Percentiles rank a stretch among this genome's conserved stretches.
Evolutionary conservation across 1,284 basidiomycete genomes (phyloP).

Genomic region (Cronartium quercuum): DNA sequence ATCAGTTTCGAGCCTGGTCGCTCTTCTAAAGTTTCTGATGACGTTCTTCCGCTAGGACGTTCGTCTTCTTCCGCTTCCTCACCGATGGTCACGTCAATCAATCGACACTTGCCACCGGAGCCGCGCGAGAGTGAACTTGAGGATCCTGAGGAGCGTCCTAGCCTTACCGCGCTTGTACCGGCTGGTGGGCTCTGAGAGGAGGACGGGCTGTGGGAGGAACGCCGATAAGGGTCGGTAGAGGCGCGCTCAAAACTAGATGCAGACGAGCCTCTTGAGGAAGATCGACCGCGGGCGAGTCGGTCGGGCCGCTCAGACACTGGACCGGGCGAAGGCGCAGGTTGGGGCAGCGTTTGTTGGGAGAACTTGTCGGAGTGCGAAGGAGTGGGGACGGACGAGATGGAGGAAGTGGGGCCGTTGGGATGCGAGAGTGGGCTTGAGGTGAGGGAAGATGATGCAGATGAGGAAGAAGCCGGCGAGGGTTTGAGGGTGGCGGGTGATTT

Average conservation of each 20-base stretch:
- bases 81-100: slow-evolving; percentile 18
- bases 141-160: not conserved
- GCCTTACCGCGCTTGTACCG: not conserved
- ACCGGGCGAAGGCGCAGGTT: not conserved
- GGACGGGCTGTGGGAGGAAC: slow-evolving; percentile 25
- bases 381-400: not conserved
- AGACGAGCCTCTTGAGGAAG: slow-evolving; percentile 36
- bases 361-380: not conserved
- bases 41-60: not conserved
- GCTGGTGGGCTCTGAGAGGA: slow-evolving; percentile 17
- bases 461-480: slow-evolving; percentile 18
- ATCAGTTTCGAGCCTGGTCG: slow-evolving; percentile 15
- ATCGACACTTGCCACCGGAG: not conserved
- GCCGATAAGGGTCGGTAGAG: slow-evolving; percentile 19
- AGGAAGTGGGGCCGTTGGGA: slow-evolving; percentile 22
- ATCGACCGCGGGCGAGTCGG: slow-evolving; percentile 27
- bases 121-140: not conserved
- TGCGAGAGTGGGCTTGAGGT: slow-evolving; percentile 29
- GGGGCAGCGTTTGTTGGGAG: not conserved
- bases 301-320: not conserved
- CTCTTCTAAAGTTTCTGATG: not conserved
- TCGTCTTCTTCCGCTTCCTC: slow-evolving; percentile 21
- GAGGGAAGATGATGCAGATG: slow-evolving; percentile 33
- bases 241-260: slow-evolving; percentile 35
- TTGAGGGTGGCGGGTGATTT: slow-evolving; percentile 15